These are phyloP conservation scores for Triticum urartu DNA, from an alignment of 176 grass and related monocot genomes.

Conservation along the genomic window DNA sequence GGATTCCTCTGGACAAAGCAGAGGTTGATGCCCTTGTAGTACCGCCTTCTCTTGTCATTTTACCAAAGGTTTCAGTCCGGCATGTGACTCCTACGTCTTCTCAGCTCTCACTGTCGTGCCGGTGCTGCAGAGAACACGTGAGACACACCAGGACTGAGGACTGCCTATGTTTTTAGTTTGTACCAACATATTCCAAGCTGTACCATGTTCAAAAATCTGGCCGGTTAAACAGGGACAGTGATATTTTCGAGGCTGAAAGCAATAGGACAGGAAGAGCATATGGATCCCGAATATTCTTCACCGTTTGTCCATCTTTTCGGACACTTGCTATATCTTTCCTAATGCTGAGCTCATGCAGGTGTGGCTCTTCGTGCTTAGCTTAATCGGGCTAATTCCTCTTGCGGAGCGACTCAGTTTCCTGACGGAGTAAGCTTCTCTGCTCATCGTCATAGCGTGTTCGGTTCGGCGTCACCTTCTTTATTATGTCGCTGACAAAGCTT, in stretches of 20 bases:
- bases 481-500: neutral
- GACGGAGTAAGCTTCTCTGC: constrained; percentile 62
- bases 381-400: constrained; percentile 79
- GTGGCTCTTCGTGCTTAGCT: constrained; percentile 84
- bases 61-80: neutral
- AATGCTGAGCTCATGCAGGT: constrained; percentile 42
- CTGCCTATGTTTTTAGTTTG: no score
- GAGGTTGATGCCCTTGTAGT: neutral
- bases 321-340: neutral
- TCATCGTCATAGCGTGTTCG: neutral
- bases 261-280: neutral
- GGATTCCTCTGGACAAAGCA: neutral
- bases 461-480: neutral
- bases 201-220: neutral
- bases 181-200: neutral
- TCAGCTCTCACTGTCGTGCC: neutral
- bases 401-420: constrained; percentile 94
- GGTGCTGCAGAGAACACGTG: neutral
- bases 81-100: constrained; percentile 17
- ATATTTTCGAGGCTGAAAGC: neutral
- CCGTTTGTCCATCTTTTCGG: neutral
- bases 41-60: neutral
- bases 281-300: neutral
- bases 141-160: neutral
- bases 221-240: neutral